These are phyloP conservation scores for Colletotrichum noveboracense DNA, from an alignment of 2,329 filamentous ascomycete genomes.

Conservation along the genomic window DNA sequence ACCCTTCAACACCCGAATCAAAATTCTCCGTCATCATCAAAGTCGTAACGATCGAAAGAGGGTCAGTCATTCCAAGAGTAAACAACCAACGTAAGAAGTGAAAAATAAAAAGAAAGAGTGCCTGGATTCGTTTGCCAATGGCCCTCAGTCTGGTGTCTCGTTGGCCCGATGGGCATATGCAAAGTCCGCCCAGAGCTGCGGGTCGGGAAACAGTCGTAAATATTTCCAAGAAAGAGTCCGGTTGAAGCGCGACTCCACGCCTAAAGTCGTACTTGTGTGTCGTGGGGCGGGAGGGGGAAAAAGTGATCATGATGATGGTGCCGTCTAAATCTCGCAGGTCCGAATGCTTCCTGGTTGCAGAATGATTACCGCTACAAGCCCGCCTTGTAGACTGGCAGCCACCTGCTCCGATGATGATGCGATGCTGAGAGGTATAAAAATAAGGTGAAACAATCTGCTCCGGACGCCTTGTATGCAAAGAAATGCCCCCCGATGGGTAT, in stretches of 20 bases:
- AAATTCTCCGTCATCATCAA: constrained; percentile 17
- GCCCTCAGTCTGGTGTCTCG: background rate
- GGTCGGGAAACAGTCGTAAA: background rate
- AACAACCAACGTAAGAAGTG: constrained; percentile 10
- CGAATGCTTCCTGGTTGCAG: constrained; percentile 16
- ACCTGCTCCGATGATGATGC: constrained; percentile 6
- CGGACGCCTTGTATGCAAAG: constrained; percentile 24
- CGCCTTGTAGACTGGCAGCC: background rate
- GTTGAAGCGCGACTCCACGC: background rate
- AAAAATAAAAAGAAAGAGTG: background rate
- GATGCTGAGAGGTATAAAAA: constrained; percentile 20
- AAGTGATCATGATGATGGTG: constrained; percentile 11
- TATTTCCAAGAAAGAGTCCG: constrained; percentile 17
- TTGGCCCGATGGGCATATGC: background rate
- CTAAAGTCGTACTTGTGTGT: background rate
- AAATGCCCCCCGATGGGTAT: constrained; percentile 23
- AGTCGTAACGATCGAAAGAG: constrained; percentile 20
- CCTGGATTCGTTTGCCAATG: background rate
- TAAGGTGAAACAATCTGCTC: constrained; percentile 20
- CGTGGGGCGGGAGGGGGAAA: background rate
- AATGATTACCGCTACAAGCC: constrained; percentile 1
- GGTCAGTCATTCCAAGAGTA: constrained; percentile 19
- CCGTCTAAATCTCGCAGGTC: constrained; percentile 17
- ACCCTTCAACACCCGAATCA: background rate
- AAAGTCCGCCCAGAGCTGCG: background rate